Percentiles rank a stretch among this genome's conserved stretches.
phyloP scores from a whole-genome alignment of 2,329 filamentous ascomycete species.

The Fusarium sp. region DNA sequence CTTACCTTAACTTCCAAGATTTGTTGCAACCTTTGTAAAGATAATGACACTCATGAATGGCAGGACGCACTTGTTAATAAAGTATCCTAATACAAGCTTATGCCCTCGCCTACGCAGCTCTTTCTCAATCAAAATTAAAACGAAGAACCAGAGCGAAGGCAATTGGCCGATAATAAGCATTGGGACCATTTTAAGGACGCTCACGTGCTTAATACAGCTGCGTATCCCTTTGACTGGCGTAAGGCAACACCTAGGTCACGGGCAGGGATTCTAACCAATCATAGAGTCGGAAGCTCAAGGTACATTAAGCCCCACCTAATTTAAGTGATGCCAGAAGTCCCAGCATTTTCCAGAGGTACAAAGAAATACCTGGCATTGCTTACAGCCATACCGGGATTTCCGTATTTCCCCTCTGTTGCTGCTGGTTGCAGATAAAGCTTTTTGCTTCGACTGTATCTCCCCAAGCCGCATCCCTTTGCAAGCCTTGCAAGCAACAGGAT shows the following conservation, averaged over 20 bases:
- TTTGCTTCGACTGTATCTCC: not conserved
- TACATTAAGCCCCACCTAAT: not conserved
- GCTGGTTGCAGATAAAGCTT: not conserved
- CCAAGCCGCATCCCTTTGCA: no score
- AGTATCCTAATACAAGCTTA: conserved; percentile 32
- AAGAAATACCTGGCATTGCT: not conserved
- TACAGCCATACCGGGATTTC: not conserved
- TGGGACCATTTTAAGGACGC: conserved; percentile 27
- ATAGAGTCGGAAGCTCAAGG: not conserved
- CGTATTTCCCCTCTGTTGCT: not conserved
- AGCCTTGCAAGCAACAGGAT: no score
- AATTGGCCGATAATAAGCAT: conserved; percentile 35
- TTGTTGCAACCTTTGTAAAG: conserved; percentile 41
- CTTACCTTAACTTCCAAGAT: conserved; percentile 36
- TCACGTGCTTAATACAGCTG: conserved; percentile 11
- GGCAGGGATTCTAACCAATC: not conserved
- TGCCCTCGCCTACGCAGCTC: conserved; percentile 30
- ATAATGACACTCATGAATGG: conserved; percentile 40
- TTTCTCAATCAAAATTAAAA: conserved; percentile 30
- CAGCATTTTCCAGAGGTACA: not conserved
- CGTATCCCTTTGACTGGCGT: not conserved
- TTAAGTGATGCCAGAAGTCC: not conserved
- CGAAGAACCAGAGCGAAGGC: conserved; percentile 36
- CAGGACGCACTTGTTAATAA: conserved; percentile 37
- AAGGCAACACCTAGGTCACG: not conserved